These are phyloP conservation scores for Agrocybe chaxingu DNA, from an alignment of 768 basidiomycete species.

Conservation along the genomic window DNA sequence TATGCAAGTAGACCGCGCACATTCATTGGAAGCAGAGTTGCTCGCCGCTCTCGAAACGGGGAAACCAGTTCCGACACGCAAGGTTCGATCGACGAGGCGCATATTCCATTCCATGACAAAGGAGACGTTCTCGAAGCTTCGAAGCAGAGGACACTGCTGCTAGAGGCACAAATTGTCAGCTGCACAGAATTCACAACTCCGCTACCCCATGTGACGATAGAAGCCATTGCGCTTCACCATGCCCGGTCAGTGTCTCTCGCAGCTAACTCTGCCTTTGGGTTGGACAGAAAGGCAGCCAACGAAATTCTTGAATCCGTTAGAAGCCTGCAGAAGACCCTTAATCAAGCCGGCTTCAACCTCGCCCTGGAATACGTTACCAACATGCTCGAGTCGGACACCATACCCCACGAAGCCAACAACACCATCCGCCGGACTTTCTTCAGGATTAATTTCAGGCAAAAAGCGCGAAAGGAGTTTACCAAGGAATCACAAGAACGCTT, in stretches of 20 bases:
- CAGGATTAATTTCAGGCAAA: constrained; percentile 20
- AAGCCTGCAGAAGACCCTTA: constrained; percentile 22
- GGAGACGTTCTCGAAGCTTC: constrained; percentile 6
- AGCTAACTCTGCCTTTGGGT: constrained; percentile 3
- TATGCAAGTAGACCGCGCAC: constrained; percentile 25
- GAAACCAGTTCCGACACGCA: not conserved
- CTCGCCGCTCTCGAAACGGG: constrained; percentile 12
- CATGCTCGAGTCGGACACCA: constrained; percentile 15
- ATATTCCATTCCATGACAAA: not conserved
- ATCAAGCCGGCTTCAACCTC: constrained; percentile 28
- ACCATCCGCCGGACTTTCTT: constrained; percentile 35
- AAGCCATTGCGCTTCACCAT: constrained; percentile 15
- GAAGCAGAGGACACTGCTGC: constrained; percentile 6
- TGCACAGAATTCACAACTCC: constrained; percentile 11
- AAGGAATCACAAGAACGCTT: constrained; percentile 23
- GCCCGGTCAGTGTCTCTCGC: constrained; percentile 14
- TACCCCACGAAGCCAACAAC: constrained; percentile 35
- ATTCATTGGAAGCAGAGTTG: constrained; percentile 21
- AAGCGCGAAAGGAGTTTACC: constrained; percentile 11
- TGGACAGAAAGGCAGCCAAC: constrained; percentile 10
- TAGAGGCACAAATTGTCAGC: constrained; percentile 11
- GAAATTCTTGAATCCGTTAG: constrained; percentile 21
- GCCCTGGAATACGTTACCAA: constrained; percentile 25
- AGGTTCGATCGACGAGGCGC: not conserved
- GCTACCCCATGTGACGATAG: constrained; percentile 15